phyloP scores from a whole-genome alignment of 2,329 filamentous ascomycete genomes.

The Pseudogymnoascus sp. region DNA sequence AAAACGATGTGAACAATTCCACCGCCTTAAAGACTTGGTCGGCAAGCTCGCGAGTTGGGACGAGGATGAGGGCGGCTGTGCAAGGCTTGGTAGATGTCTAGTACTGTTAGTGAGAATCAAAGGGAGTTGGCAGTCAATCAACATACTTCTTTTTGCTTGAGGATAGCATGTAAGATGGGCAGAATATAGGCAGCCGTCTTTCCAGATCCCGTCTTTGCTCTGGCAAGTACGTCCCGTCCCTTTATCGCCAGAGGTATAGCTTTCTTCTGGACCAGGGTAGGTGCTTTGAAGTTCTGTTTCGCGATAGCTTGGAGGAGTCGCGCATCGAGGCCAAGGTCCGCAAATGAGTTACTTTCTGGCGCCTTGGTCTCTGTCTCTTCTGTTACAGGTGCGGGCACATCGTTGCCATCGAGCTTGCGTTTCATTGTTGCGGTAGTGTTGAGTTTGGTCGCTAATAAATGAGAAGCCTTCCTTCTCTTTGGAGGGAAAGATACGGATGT shows the following conservation, averaged over 20 bases:
- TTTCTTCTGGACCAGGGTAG: conserved; percentile 80
- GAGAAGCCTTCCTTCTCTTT: conserved; percentile 11
- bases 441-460: conserved; percentile 9
- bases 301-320: conserved; percentile 80
- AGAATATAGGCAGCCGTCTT: conserved; percentile 96
- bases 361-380: conserved; percentile 24
- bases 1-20: conserved; percentile 70
- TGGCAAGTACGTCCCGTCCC: conserved; percentile 82
- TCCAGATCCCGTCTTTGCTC: conserved; percentile 89
- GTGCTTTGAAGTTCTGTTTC: conserved; percentile 73
- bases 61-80: conserved; percentile 76
- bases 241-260: conserved; percentile 82
- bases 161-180: conserved; percentile 75
- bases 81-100: conserved; percentile 43
- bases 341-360: conserved; percentile 47
- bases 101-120: conserved; percentile 12
- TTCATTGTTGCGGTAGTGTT: conserved; percentile 39
- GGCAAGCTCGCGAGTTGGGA: conserved; percentile 89
- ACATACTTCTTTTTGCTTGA: conserved; percentile 65
- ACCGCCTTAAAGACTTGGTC: conserved; percentile 80
- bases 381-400: conserved; percentile 36
- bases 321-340: conserved; percentile 71
- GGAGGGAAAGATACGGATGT: conserved; percentile 8
- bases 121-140: neutral
- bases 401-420: conserved; percentile 51